A percentile compares a stretch with the other conserved stretches of the same genome.
Conservation (phyloP, 495 filamentous ascomycete genomes). For the Tuber umbilicatum region DNA sequence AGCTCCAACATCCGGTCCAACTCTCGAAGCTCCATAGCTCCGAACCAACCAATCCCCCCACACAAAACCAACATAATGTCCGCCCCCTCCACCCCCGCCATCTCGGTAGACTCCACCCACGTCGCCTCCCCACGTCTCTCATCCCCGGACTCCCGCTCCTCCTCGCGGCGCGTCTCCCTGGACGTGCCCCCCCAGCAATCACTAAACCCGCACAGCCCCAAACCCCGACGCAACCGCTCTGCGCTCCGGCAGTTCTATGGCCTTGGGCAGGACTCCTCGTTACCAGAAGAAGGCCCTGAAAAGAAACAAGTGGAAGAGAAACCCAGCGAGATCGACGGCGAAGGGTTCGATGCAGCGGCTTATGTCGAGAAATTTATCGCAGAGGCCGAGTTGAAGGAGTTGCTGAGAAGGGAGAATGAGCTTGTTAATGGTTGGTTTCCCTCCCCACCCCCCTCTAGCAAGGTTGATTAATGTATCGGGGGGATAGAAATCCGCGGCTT, state of each 20-base stretch:
- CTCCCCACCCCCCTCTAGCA: background rate
- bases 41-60: constrained; percentile 14
- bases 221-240: constrained; percentile 60
- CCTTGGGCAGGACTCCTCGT: constrained; percentile 46
- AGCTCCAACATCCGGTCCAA: constrained; percentile 6
- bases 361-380: constrained; percentile 62
- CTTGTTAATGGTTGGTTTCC: constrained; percentile 50
- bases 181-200: constrained; percentile 44
- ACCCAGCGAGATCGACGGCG: constrained; percentile 52
- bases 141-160: constrained; percentile 42
- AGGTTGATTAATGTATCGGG: background rate
- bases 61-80: constrained; percentile 60
- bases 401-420: constrained; percentile 58
- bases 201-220: constrained; percentile 34
- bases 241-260: constrained; percentile 94
- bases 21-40: background rate
- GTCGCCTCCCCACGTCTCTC: constrained; percentile 50
- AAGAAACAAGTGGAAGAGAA: constrained; percentile 40
- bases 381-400: constrained; percentile 56
- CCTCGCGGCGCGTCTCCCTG: constrained; percentile 49
- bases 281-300: constrained; percentile 23
- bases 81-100: constrained; percentile 65
- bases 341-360: constrained; percentile 51
- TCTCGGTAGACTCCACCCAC: constrained; percentile 49
- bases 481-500: constrained; percentile 70